phyloP scores from a whole-genome alignment of 2,329 filamentous ascomycete genomes.

The Lasiodiplodia citricola region DNA sequence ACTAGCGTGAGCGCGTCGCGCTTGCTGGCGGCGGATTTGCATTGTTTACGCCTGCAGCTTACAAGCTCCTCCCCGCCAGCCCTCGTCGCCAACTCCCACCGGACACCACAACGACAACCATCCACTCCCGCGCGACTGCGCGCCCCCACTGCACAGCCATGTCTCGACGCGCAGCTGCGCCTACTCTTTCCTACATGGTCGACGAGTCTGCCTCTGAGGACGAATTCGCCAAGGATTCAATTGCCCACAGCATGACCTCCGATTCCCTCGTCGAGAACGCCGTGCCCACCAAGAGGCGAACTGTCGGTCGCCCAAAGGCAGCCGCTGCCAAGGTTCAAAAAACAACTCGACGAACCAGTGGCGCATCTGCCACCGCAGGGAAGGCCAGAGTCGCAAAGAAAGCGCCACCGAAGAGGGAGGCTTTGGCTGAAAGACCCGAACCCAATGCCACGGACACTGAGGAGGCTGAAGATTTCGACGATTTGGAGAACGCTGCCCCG shows the following conservation, averaged over 20 bases:
- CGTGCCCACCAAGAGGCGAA: slow-evolving; percentile 37
- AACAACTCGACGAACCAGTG: slow-evolving; percentile 45
- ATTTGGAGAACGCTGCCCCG: slow-evolving; percentile 13
- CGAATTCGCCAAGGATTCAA: slow-evolving; percentile 44
- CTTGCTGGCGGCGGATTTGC: neutral
- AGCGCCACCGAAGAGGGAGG: slow-evolving; percentile 45
- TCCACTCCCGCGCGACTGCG: neutral
- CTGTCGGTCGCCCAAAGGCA: slow-evolving; percentile 33
- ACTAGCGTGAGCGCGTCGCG: slow-evolving; percentile 13
- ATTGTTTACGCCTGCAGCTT: slow-evolving; percentile 17
- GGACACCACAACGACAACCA: neutral
- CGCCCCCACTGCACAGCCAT: slow-evolving; percentile 30
- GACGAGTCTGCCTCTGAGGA: slow-evolving; percentile 49
- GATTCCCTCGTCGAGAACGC: slow-evolving; percentile 49
- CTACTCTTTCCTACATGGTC: slow-evolving; percentile 46
- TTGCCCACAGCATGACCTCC: slow-evolving; percentile 44
- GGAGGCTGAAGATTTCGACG: slow-evolving; percentile 49
- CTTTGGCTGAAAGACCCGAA: slow-evolving; percentile 46
- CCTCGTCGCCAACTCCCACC: neutral
- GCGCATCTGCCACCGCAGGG: slow-evolving; percentile 37
- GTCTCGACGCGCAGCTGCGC: slow-evolving; percentile 40
- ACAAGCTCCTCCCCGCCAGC: neutral
- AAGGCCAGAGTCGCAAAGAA: slow-evolving; percentile 37
- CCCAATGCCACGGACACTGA: slow-evolving; percentile 50
- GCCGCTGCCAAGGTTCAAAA: slow-evolving; percentile 40